Conservation (phyloP, 2,329 filamentous ascomycete species). For the Penicillium sp. region DNA sequence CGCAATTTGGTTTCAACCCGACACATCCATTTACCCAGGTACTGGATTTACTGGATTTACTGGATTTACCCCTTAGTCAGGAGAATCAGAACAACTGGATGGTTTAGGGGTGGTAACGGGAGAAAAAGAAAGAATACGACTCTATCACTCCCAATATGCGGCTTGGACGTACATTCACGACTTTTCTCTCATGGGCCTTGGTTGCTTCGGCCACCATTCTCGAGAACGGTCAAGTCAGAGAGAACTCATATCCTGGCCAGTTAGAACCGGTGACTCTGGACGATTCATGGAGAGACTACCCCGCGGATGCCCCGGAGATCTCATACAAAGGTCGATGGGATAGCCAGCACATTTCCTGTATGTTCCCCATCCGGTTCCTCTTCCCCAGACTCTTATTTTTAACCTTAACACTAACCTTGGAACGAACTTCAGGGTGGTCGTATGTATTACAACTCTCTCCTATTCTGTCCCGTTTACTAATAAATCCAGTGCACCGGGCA, state of each 20-base stretch:
- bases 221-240: slow-evolving; percentile 42
- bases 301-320: slow-evolving; percentile 52
- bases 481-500: slow-evolving; percentile 44
- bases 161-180: slow-evolving; percentile 7
- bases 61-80: slow-evolving; percentile 1
- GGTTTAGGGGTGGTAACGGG: not conserved
- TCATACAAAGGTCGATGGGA: slow-evolving; percentile 64
- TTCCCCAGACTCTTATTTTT: not conserved
- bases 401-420: slow-evolving; percentile 9
- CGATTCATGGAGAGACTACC: slow-evolving; percentile 48
- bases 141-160: slow-evolving; percentile 13
- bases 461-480: not conserved
- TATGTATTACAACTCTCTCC: slow-evolving; percentile 36
- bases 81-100: not conserved
- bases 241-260: slow-evolving; percentile 40
- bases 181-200: slow-evolving; percentile 13
- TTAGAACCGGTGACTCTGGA: slow-evolving; percentile 26
- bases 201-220: slow-evolving; percentile 37
- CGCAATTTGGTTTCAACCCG: not conserved
- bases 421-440: slow-evolving; percentile 48
- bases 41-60: not conserved
- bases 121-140: not conserved
- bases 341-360: slow-evolving; percentile 56
- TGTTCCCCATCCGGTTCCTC: slow-evolving; percentile 3
- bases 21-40: not conserved